Conservation (phyloP, 2,329 filamentous ascomycete genomes). For the Lasiodiplodia theobromae region DNA sequence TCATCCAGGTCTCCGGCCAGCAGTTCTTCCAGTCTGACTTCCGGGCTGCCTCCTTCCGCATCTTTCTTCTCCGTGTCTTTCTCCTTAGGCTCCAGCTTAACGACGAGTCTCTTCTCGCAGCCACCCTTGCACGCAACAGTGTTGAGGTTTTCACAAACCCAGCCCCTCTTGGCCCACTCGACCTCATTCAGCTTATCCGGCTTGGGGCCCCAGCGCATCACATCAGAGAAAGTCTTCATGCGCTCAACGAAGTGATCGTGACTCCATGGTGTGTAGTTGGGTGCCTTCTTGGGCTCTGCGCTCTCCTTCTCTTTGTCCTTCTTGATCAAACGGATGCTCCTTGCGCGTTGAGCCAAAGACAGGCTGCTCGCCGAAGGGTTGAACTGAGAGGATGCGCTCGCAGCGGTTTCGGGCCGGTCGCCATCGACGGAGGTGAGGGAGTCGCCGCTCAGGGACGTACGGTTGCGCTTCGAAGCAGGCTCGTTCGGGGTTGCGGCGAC, state of each 20-base stretch:
- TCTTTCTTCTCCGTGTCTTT: constrained; percentile 55
- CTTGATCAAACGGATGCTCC: constrained; percentile 41
- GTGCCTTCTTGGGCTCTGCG: constrained; percentile 47
- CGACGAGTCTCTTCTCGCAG: constrained; percentile 83
- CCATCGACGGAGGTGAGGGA: constrained; percentile 34
- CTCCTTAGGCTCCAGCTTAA: constrained; percentile 70
- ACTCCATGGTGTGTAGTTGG: constrained; percentile 86
- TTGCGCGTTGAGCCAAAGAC: constrained; percentile 27
- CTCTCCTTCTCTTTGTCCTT: constrained; percentile 31
- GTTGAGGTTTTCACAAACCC: constrained; percentile 77
- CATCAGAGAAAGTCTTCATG: constrained; percentile 86
- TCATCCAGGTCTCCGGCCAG: constrained; percentile 68
- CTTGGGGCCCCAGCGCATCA: constrained; percentile 94
- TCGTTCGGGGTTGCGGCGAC: constrained; percentile 38
- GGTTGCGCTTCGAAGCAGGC: constrained; percentile 44
- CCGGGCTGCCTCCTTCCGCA: constrained; percentile 46
- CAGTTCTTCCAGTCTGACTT: constrained; percentile 60
- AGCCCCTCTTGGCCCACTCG: constrained; percentile 92
- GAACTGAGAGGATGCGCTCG: constrained; percentile 14
- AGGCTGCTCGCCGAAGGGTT: constrained; percentile 30
- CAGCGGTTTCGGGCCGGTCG: constrained; percentile 2
- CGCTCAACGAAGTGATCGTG: constrained; percentile 81
- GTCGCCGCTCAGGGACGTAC: constrained; percentile 36
- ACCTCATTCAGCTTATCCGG: constrained; percentile 86
- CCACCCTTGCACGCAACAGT: constrained; percentile 81